A percentile compares a stretch with the other conserved stretches of the same genome.
Evolutionary conservation across 805 yeast genomes (phyloP).

Genomic region (Kuraishia borneana): DNA sequence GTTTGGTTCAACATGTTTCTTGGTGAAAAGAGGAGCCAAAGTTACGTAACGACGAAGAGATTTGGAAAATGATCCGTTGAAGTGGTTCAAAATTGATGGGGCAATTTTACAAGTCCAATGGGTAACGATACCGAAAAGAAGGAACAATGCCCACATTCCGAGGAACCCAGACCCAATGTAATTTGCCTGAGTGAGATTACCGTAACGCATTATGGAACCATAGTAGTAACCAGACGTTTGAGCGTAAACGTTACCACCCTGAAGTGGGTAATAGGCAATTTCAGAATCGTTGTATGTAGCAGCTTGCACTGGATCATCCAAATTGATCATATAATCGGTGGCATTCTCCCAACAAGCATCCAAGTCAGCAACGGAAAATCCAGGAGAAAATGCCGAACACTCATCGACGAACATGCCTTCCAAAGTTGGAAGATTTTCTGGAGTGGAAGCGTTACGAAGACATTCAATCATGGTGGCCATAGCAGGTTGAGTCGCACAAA

Average conservation of each 20-base stretch:
- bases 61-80: constrained; percentile 17
- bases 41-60: constrained; percentile 13
- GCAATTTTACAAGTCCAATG: constrained; percentile 29
- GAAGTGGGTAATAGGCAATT: constrained; percentile 24
- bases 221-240: constrained; percentile 13
- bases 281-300: constrained; percentile 21
- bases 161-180: constrained; percentile 33
- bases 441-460: constrained; percentile 10
- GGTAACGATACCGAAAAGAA: constrained; percentile 26
- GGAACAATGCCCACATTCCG: constrained; percentile 36
- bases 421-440: too few relatives aligned
- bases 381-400: neutral
- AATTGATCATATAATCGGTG: constrained; percentile 21
- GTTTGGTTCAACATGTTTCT: constrained; percentile 17
- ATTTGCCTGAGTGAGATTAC: constrained; percentile 28
- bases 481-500: constrained; percentile 15
- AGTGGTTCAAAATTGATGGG: constrained; percentile 21
- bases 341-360: constrained; percentile 9
- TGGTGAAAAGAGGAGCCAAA: constrained; percentile 5
- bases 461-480: constrained; percentile 18
- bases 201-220: constrained; percentile 18
- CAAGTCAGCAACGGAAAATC: constrained; percentile 10
- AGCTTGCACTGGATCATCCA: constrained; percentile 13
- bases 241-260: constrained; percentile 10
- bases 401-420: neutral